Conservation (phyloP, 495 filamentous ascomycete genomes). For the Penicillium coprophilum region DNA sequence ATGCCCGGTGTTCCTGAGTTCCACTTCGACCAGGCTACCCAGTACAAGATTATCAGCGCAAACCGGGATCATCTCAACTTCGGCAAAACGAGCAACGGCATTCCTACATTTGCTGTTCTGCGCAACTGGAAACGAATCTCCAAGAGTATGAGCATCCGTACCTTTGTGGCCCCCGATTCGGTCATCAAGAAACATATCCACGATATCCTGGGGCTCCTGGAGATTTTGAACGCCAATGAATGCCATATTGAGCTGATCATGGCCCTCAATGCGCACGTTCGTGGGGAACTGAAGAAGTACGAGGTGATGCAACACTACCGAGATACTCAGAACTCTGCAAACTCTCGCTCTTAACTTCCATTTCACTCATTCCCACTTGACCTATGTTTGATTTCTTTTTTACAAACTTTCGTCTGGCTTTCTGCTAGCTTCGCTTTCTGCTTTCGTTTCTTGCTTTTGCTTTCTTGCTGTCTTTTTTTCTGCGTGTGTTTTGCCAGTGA, state of each 20-base stretch:
- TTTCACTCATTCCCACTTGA: not conserved
- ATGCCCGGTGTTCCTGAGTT: slow-evolving; percentile 55
- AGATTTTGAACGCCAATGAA: not conserved
- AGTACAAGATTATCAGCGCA: slow-evolving; percentile 49
- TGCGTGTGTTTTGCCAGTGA: not conserved
- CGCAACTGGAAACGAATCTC: slow-evolving; percentile 52
- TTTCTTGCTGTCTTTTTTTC: not conserved
- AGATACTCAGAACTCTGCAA: not conserved
- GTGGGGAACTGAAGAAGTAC: not conserved
- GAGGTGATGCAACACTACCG: not conserved
- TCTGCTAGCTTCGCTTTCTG: not conserved
- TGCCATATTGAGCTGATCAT: not conserved
- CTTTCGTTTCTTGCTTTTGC: not conserved
- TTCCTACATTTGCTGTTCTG: slow-evolving; percentile 43
- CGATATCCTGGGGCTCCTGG: not conserved
- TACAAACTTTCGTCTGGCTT: not conserved
- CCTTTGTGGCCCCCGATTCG: slow-evolving; percentile 15
- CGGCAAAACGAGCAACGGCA: slow-evolving; percentile 31
- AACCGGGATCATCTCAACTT: slow-evolving; percentile 54
- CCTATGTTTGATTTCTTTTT: not conserved
- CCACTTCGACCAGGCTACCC: slow-evolving; percentile 56
- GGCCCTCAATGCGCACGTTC: not conserved
- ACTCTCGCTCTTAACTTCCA: not conserved
- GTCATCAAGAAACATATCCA: not conserved
- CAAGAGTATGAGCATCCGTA: slow-evolving; percentile 54